Conservation (phyloP, 176 grass and related monocot species). For the Oryza coarctata region DNA sequence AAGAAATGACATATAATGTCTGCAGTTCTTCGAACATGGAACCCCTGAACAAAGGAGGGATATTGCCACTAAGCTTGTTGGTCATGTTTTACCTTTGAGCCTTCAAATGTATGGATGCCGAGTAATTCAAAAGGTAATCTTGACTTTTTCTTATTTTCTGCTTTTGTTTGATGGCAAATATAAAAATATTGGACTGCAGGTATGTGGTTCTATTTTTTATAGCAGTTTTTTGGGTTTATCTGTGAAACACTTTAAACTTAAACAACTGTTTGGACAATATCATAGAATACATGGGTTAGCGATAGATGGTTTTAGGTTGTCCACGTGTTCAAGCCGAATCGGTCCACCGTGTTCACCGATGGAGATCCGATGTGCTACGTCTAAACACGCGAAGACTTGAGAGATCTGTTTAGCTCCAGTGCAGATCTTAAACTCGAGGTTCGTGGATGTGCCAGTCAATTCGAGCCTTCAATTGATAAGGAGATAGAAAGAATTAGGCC, state of each 20-base stretch:
- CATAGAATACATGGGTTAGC: background rate
- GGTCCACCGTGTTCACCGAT: no score
- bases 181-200: background rate
- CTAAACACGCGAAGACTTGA: no score
- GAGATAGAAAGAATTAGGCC: no score
- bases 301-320: background rate
- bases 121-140: conserved; percentile 93
- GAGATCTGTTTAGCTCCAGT: no score
- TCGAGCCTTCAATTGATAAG: no score
- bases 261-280: background rate
- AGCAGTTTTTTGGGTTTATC: conserved; percentile 1
- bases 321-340: no score
- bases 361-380: no score
- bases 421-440: no score
- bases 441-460: no score
- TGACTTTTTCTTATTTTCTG: conserved; percentile 1
- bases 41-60: conserved; percentile 84
- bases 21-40: conserved; percentile 97
- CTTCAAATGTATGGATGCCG: conserved; percentile 99
- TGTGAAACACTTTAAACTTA: background rate
- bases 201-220: conserved; percentile 10
- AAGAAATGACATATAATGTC: conserved; percentile 26
- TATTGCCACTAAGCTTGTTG: conserved; percentile 82
- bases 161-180: background rate
- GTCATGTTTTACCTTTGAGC: conserved; percentile 84